Evolutionary conservation across 2,329 filamentous ascomycete species (phyloP), one percentile per base, ranked within the genome.

Genomic region (Cyphellophora europaea): DNA sequence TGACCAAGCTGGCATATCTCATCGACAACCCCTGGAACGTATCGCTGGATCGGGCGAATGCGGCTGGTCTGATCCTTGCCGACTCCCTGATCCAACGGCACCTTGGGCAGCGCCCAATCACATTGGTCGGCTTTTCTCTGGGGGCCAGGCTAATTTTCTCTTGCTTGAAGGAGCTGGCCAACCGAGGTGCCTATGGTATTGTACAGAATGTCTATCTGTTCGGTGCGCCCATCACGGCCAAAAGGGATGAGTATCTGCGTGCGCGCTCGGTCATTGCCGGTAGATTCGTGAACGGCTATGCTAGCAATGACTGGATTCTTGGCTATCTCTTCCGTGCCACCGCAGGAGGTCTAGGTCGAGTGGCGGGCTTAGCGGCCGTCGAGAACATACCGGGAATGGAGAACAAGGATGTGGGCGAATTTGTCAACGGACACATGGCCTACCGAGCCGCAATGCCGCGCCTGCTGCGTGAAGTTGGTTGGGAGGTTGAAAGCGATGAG

Each of bases 21-120:
- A 95, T 98, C 47, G 91, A 98, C 59, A 98, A 98, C 53, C 91
- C 91, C 0, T 98, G 91, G 91, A 86, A 82, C 16, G 88, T 95
- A n/a, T 96, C 91, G 2, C 73, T 94, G 32, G 86, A 91, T 51
- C 78, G 91, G 49, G 91, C 91, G 18, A 88, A 82, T 51, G 72
- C 84, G 37, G 85, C 89, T 5, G 91, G 91, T 3, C 72, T 94
- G 30, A 93, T 98, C 55, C 71, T 98, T 35, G 91, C 91, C 2
- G 91, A 98, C 58, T 95, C 89, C 0, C 67, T 98, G 19, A 83
- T 93, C 41, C 87, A 94, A 49, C 77, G 87, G 32, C 95, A 93
- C 53, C 68, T 98, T 13, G 91, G 91, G 11, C 86, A 87, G 5
- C 74, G 91, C 17, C 91, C 91, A 1, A 79, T 96, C 41, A 98